phyloP scores from a whole-genome alignment of 2,329 filamentous ascomycete genomes.

The Colletotrichum sublineola region DNA sequence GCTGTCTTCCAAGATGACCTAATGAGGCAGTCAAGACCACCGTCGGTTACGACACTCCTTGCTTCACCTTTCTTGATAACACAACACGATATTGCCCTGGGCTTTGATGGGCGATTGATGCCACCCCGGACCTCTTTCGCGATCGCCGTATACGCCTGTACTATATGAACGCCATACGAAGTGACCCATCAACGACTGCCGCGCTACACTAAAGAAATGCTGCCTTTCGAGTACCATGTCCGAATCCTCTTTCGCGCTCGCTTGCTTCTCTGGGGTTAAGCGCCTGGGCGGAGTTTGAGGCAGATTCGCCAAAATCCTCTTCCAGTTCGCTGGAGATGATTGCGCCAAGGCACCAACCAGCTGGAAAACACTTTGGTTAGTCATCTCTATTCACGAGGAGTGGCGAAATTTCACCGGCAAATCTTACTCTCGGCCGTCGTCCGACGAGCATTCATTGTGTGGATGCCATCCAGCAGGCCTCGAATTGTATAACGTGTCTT shows the following conservation, averaged over 20 bases:
- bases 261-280: not conserved
- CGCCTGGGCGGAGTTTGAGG: not conserved
- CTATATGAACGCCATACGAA: not conserved
- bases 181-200: not conserved
- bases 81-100: not conserved
- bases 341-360: not conserved
- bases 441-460: not conserved
- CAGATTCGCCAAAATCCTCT: too few relatives aligned
- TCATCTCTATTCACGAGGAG: not conserved
- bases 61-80: not conserved
- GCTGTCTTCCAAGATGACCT: not conserved
- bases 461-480: not conserved
- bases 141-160: not conserved
- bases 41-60: not conserved
- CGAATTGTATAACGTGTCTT: too few relatives aligned
- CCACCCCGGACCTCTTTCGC: not conserved
- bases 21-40: conserved; percentile 2
- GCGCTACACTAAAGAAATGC: not conserved
- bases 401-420: too few relatives aligned
- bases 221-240: not conserved
- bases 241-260: not conserved
- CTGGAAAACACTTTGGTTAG: not conserved
- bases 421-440: not conserved
- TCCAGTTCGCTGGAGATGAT: not conserved
- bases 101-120: not conserved